These are phyloP conservation scores for Smallanthus sonchifolius DNA, from an alignment of 129 eudicot genomes.

Conservation along the genomic window DNA sequence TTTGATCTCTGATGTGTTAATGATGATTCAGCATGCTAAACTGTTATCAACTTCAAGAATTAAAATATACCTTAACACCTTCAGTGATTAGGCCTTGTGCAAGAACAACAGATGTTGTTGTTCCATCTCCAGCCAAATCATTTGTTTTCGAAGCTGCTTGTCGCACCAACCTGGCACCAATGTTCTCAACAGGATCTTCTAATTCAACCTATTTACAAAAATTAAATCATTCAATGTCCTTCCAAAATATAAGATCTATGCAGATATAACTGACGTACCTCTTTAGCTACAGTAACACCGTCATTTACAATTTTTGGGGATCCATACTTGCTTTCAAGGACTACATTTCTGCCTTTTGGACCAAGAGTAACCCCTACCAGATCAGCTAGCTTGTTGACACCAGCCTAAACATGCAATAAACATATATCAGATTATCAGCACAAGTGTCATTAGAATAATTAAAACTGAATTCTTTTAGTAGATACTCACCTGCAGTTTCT, in stretches of 20 bases:
- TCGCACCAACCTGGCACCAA: conserved; percentile 44
- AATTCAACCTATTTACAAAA: conserved; percentile 30
- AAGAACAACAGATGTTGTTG: conserved; percentile 10
- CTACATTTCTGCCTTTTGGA: conserved; percentile 49
- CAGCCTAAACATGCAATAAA: background rate
- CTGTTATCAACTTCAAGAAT: too few species aligned
- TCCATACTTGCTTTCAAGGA: conserved; percentile 44
- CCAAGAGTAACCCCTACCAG: conserved; percentile 19
- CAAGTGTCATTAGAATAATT: too few species aligned
- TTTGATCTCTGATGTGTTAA: too few species aligned
- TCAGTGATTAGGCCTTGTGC: conserved; percentile 15
- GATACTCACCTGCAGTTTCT: conserved; percentile 5
- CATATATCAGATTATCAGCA: too few species aligned
- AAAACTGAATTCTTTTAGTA: too few species aligned
- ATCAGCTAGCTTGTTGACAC: conserved; percentile 29
- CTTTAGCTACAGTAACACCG: conserved; percentile 32
- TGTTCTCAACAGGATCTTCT: conserved; percentile 57
- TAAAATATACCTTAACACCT: conserved; percentile 6
- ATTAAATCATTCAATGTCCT: too few species aligned
- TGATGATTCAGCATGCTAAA: too few species aligned
- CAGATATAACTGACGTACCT: background rate
- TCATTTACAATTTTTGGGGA: conserved; percentile 19
- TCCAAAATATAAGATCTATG: too few species aligned
- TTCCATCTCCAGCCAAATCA: conserved; percentile 17
- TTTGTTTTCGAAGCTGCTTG: conserved; percentile 5